These are phyloP conservation scores for Cudoniella acicularis DNA, from an alignment of 495 filamentous ascomycete species.

Conservation along the genomic window DNA sequence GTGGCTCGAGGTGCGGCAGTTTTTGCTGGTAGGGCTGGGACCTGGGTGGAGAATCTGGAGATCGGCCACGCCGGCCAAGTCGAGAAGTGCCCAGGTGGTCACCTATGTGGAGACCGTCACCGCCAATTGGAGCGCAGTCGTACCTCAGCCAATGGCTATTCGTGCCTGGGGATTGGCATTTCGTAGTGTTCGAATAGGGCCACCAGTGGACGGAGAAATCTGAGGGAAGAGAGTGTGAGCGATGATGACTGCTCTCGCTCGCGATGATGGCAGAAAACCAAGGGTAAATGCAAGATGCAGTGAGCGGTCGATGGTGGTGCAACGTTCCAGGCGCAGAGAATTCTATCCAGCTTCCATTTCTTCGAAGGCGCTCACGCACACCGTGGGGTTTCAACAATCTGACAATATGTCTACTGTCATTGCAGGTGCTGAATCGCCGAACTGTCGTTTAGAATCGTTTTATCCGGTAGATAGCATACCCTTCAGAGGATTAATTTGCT, in stretches of 20 bases:
- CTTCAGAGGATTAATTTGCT: too few species aligned
- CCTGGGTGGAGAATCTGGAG: conserved; percentile 3
- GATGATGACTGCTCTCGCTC: conserved; percentile 9
- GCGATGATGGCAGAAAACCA: neutral
- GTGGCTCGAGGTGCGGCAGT: too few species aligned
- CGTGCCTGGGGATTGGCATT: too few species aligned
- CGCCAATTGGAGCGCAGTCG: neutral
- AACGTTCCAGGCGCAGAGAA: neutral
- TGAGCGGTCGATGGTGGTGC: neutral
- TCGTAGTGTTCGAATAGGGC: conserved; percentile 3
- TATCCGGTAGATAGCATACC: too few species aligned
- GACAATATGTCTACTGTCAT: too few species aligned
- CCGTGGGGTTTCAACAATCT: neutral
- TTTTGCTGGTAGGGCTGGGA: conserved; percentile 16
- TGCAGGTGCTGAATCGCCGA: too few species aligned
- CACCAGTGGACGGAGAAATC: too few species aligned
- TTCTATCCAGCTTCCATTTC: neutral
- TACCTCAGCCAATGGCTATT: neutral
- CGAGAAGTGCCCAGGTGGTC: conserved; percentile 1
- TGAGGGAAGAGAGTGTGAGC: neutral
- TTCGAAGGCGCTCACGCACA: neutral
- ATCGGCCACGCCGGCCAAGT: conserved; percentile 10
- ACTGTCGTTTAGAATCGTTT: too few species aligned
- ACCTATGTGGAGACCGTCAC: conserved; percentile 3
- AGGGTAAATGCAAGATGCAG: neutral